Evolutionary conservation across 2,329 filamentous ascomycete species (phyloP).

Genomic region (Sphaerulina vaccinii): DNA sequence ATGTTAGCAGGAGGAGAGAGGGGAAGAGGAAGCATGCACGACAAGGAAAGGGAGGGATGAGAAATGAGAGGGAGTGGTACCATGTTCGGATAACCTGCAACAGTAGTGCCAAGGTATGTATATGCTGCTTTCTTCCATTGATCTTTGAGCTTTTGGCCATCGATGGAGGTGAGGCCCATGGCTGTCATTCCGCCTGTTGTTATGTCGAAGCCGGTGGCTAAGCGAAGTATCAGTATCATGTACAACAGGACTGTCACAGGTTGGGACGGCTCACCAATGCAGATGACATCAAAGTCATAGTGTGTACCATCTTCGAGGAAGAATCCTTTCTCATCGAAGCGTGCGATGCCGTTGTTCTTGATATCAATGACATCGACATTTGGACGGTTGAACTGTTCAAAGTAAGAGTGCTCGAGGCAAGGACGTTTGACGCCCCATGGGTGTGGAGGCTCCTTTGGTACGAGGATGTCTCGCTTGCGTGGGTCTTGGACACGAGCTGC

Average conservation of each 20-base stretch:
- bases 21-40: too few species aligned
- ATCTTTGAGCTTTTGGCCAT: conserved; percentile 33
- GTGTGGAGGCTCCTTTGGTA: conserved; percentile 47
- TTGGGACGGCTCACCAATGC: conserved; percentile 4
- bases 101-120: conserved; percentile 47
- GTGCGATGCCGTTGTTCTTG: conserved; percentile 15
- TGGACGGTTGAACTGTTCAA: conserved; percentile 44
- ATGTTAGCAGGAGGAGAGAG: conserved; percentile 31
- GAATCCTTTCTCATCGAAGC: conserved; percentile 32
- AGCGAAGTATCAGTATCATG: conserved; percentile 5
- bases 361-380: conserved; percentile 40
- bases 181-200: conserved; percentile 44
- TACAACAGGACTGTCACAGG: too few species aligned
- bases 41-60: too few species aligned
- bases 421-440: conserved; percentile 48
- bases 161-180: conserved; percentile 42
- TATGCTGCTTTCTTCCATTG: conserved; percentile 44
- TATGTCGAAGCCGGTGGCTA: conserved; percentile 50
- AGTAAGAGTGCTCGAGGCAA: conserved; percentile 48
- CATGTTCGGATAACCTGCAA: conserved; percentile 38
- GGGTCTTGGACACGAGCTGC: conserved; percentile 53
- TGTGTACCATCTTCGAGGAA: conserved; percentile 21
- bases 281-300: conserved; percentile 44
- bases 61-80: not conserved
- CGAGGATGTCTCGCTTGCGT: conserved; percentile 52